Conservation (phyloP, 805 yeast genomes). For the Blastobotrys attinorum region DNA sequence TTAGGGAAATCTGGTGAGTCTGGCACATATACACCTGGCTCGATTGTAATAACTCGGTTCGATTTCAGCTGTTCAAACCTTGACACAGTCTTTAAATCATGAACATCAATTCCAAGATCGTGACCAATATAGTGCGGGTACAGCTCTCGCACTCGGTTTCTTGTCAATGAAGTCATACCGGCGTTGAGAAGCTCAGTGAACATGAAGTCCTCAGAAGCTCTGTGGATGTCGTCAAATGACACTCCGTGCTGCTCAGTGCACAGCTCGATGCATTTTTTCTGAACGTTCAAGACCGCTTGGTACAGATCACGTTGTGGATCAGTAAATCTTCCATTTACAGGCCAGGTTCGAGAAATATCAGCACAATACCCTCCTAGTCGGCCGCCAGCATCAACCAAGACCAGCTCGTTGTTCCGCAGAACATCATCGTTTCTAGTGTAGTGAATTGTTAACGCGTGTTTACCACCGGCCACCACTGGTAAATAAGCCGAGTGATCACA, state of each 20-base stretch:
- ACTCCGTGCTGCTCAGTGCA: slow-evolving; percentile 48
- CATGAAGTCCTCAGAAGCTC: slow-evolving; percentile 51
- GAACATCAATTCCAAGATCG: slow-evolving; percentile 82
- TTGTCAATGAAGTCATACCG: slow-evolving; percentile 45
- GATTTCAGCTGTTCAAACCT: slow-evolving; percentile 44
- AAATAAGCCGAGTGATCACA: slow-evolving; percentile 85
- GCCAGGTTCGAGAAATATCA: slow-evolving; percentile 97
- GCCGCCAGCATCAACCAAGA: slow-evolving; percentile 93
- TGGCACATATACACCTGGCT: slow-evolving; percentile 94
- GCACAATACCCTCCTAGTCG: slow-evolving; percentile 89
- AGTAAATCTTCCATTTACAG: slow-evolving; percentile 64
- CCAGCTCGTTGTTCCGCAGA: slow-evolving; percentile 68
- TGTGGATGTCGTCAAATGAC: slow-evolving; percentile 71
- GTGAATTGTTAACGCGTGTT: slow-evolving; percentile 84
- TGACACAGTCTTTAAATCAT: slow-evolving; percentile 33
- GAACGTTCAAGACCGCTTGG: slow-evolving; percentile 78
- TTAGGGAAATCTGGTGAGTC: slow-evolving; percentile 61
- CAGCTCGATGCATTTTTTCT: slow-evolving; percentile 64
- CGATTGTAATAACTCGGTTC: slow-evolving; percentile 87
- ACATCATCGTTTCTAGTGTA: slow-evolving; percentile 88
- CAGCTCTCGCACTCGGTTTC: slow-evolving; percentile 32
- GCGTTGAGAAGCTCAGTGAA: slow-evolving; percentile 58
- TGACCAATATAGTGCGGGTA: slow-evolving; percentile 97
- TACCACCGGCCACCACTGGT: slow-evolving; percentile 95
- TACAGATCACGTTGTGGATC: slow-evolving; percentile 79